phyloP scores from a whole-genome alignment of 331 rosid genomes.

The Quercus tomentella region DNA sequence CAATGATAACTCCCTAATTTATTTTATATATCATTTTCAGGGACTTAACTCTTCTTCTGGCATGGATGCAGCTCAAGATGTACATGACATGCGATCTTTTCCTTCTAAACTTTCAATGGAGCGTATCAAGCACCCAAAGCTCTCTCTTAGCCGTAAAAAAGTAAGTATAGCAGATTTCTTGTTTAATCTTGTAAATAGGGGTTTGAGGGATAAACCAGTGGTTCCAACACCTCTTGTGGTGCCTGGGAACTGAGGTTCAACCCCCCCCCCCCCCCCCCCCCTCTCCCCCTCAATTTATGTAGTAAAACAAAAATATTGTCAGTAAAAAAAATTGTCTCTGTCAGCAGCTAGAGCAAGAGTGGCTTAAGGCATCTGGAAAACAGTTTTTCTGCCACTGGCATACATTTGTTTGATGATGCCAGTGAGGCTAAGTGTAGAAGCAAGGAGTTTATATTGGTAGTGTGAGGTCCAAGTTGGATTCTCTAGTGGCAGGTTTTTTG shows the following conservation, averaged over 20 bases:
- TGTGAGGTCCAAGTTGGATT: not conserved
- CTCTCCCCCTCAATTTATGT: too few species aligned
- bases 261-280: too few species aligned
- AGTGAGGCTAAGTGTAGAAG: not conserved
- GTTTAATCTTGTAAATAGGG: slow-evolving; percentile 13
- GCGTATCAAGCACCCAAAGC: slow-evolving; percentile 6
- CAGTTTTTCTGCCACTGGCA: not conserved
- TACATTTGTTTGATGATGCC: not conserved
- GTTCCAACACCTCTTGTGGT: too few species aligned
- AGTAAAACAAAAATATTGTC: not conserved
- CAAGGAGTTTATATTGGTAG: not conserved
- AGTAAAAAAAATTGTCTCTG: not conserved
- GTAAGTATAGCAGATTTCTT: slow-evolving; percentile 29
- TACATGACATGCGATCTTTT: slow-evolving; percentile 10
- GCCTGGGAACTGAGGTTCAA: too few species aligned
- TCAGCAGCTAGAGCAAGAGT: not conserved
- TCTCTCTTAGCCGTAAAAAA: slow-evolving; percentile 35
- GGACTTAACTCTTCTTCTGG: slow-evolving; percentile 13
- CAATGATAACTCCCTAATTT: slow-evolving; percentile 6
- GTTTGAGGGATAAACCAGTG: too few species aligned
- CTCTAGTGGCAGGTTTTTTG: not conserved
- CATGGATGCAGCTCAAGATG: slow-evolving; percentile 10
- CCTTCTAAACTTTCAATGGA: slow-evolving; percentile 9
- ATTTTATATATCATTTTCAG: slow-evolving; percentile 21
- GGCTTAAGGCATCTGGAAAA: not conserved